Evolutionary conservation across 2,329 filamentous ascomycete genomes (phyloP), one percentile per base, ranked within the genome.

Genomic region (Phialemoniopsis sp.): DNA sequence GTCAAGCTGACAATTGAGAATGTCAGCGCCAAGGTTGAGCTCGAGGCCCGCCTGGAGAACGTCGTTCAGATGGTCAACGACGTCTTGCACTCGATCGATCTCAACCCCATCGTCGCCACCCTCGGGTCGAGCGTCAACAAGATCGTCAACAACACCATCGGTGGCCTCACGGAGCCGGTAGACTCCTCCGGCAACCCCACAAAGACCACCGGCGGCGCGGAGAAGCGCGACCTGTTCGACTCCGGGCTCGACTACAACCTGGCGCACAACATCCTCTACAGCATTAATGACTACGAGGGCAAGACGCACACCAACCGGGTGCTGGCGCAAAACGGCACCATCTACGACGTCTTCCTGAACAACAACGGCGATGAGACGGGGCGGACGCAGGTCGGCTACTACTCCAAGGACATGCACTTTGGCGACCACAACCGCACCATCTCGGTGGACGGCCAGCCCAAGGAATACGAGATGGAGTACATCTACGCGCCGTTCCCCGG

Each of bases 31-130:
- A 73, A 72, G 52, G 76, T 81, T 19, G 63, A 73, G 40, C 70
- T 82, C 3, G 77, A 81, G 50, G 78, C 77, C 1, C 66, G 78
- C 2, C 63, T 82, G 1, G 70, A 64, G n/a, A 81, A 81, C 48
- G 65, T 82, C 3, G 72, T 81, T 3, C 50, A 64, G 36, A 81
- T 81, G 75, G 68, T 82, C 32, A 67, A 68, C 51, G 70, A 78
- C 48, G 74, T 79, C 4, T 64, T 82, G 16, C 62, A 67, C 40
- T 77, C 72, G 19, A 68, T 82, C 40, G 78, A 82, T 48, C 60
- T 81, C 15, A 82, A 82, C 50, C 78, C 78, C 26, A 62, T 80
- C 42, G 61, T 80, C 30, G 76, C 72, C 0, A 76, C 74, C 12
- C 60, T 80, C 2, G 73, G 75, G 17, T 61, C 72, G 33, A 65